Evolutionary conservation across 768 basidiomycete species (phyloP).

Genomic region (Mycena haematopus): DNA sequence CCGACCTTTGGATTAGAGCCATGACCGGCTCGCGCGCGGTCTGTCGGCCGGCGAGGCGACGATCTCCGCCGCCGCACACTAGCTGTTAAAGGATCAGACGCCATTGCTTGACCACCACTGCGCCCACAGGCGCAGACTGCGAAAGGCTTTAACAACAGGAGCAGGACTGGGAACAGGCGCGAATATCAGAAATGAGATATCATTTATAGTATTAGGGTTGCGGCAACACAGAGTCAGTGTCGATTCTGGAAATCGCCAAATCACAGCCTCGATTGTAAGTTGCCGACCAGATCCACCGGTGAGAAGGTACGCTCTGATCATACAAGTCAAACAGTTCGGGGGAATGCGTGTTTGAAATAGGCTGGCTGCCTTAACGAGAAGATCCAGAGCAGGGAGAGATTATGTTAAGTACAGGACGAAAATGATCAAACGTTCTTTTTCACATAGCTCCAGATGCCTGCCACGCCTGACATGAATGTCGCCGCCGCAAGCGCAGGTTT

Average conservation of each 20-base stretch:
- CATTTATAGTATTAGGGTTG: slow-evolving; percentile 51
- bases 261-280: slow-evolving; percentile 48
- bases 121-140: slow-evolving; percentile 21
- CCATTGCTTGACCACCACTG: slow-evolving; percentile 24
- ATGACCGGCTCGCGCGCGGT: slow-evolving; percentile 14
- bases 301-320: slow-evolving; percentile 37
- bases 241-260: slow-evolving; percentile 56
- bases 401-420: slow-evolving; percentile 52
- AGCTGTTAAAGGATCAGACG: slow-evolving; percentile 17
- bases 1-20: slow-evolving; percentile 24
- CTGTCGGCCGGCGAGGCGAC: slow-evolving; percentile 8
- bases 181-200: slow-evolving; percentile 31
- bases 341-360: slow-evolving; percentile 37
- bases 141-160: slow-evolving; percentile 20
- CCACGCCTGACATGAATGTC: slow-evolving; percentile 85
- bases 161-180: slow-evolving; percentile 17
- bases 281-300: slow-evolving; percentile 50
- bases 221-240: slow-evolving; percentile 23
- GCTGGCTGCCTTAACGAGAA: slow-evolving; percentile 50
- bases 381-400: slow-evolving; percentile 49
- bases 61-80: slow-evolving; percentile 12
- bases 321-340: slow-evolving; percentile 26
- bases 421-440: slow-evolving; percentile 83
- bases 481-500: slow-evolving; percentile 90
- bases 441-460: slow-evolving; percentile 94